Evolutionary conservation across 257 asterid genomes (phyloP).

Genomic region (Coffea canephora): DNA sequence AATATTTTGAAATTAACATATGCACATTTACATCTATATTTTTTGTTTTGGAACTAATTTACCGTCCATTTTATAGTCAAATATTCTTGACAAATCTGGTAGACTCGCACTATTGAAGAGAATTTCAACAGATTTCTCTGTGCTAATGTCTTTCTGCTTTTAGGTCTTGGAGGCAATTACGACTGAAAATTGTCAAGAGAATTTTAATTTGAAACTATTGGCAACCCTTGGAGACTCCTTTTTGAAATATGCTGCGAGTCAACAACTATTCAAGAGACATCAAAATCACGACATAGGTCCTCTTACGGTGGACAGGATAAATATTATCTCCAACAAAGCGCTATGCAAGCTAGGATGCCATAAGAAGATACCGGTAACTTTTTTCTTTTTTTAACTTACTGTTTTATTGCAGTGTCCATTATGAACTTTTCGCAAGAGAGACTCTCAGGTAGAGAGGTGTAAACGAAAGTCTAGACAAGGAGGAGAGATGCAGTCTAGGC

Average conservation of each 20-base stretch:
- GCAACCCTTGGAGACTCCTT: slow-evolving; percentile 91
- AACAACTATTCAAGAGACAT: slow-evolving; percentile 54
- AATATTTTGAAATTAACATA: too few relatives aligned
- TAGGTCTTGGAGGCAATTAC: slow-evolving; percentile 91
- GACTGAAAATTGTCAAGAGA: slow-evolving; percentile 69
- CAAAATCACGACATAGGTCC: slow-evolving; percentile 70
- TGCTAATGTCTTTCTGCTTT: slow-evolving; percentile 11
- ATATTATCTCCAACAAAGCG: slow-evolving; percentile 48
- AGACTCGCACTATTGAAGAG: too few relatives aligned
- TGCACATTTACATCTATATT: too few relatives aligned
- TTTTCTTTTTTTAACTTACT: neutral
- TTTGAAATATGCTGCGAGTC: slow-evolving; percentile 68
- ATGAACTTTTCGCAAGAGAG: too few relatives aligned
- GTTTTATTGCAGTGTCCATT: too few relatives aligned
- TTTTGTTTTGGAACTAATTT: too few relatives aligned
- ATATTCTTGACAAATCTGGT: too few relatives aligned
- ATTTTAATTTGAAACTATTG: slow-evolving; percentile 63
- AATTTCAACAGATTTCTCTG: neutral
- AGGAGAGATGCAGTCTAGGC: too few relatives aligned
- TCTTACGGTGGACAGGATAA: slow-evolving; percentile 47
- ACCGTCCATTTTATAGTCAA: too few relatives aligned
- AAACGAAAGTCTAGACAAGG: too few relatives aligned
- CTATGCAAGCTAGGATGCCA: slow-evolving; percentile 73
- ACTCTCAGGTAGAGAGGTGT: too few relatives aligned
- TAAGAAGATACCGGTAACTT: slow-evolving; percentile 54